Conservation (phyloP, 805 yeast genomes). For the Tetrapisispora iriomotensis region DNA sequence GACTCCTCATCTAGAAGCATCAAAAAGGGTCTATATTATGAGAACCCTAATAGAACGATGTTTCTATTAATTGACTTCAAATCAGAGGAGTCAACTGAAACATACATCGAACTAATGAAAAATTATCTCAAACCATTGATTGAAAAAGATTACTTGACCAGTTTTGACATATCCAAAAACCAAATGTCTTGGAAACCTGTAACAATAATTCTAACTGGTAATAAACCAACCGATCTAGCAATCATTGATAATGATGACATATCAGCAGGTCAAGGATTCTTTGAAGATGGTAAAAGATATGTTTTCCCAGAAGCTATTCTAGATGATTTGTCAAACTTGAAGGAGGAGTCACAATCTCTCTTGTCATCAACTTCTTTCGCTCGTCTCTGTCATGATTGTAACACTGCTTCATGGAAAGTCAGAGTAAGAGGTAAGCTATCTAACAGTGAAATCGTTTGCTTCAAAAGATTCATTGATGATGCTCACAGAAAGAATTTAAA, state of each 20-base stretch:
- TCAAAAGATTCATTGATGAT: constrained; percentile 19
- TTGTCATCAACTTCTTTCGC: constrained; percentile 38
- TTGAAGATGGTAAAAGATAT: constrained; percentile 18
- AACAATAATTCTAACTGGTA: constrained; percentile 57
- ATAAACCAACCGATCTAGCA: constrained; percentile 34
- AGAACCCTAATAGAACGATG: constrained; percentile 39
- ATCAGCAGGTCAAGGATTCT: not conserved
- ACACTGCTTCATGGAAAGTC: constrained; percentile 5
- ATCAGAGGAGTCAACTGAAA: constrained; percentile 33
- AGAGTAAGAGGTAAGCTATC: constrained; percentile 10
- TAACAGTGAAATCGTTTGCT: constrained; percentile 12
- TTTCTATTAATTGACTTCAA: constrained; percentile 58
- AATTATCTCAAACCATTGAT: constrained; percentile 39
- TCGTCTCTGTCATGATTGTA: constrained; percentile 13
- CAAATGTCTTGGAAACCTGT: constrained; percentile 42
- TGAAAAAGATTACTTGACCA: constrained; percentile 43
- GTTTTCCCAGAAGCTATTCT: constrained; percentile 42
- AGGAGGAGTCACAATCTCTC: constrained; percentile 13
- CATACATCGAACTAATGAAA: constrained; percentile 37
- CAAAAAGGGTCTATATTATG: constrained; percentile 37
- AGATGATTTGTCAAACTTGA: constrained; percentile 16
- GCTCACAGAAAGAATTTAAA: constrained; percentile 45
- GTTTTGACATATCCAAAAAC: constrained; percentile 32
- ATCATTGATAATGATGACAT: not conserved
- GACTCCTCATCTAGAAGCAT: not conserved